Percentiles rank a stretch among this genome's conserved stretches.
Conservation (phyloP, 345 rosid genomes). For the Eucalyptus brandiana region DNA sequence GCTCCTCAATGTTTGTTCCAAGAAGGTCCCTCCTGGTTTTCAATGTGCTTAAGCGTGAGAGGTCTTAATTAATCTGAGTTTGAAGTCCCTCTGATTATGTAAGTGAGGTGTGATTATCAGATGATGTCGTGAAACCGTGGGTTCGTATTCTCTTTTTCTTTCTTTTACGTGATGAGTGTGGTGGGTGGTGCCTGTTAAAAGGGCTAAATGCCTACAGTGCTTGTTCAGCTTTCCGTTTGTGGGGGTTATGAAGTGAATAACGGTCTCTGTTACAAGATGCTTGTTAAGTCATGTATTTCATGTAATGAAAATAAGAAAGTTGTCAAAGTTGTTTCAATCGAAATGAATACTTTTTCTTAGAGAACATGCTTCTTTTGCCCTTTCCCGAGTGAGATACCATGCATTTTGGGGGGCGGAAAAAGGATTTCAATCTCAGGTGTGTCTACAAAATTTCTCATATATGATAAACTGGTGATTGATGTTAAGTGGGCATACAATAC, state of each 20-base stretch:
- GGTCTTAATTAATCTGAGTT: background rate
- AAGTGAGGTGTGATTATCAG: background rate
- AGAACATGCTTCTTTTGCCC: background rate
- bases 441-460: background rate
- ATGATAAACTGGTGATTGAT: background rate
- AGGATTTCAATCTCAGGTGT: background rate
- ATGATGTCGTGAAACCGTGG: background rate
- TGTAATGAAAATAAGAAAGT: background rate
- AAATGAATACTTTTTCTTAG: background rate
- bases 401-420: background rate
- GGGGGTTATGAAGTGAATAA: background rate
- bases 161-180: background rate
- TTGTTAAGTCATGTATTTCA: background rate
- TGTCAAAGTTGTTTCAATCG: background rate
- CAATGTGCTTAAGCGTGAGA: slow-evolving; percentile 26
- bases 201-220: background rate
- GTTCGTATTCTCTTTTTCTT: background rate
- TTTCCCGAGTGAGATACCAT: background rate
- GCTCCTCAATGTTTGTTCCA: slow-evolving; percentile 58
- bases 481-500: background rate
- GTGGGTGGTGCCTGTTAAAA: background rate
- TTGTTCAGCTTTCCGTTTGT: background rate
- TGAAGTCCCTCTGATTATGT: background rate
- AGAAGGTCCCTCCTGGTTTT: slow-evolving; percentile 47
- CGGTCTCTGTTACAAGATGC: background rate